Evolutionary conservation across 495 filamentous ascomycete species (phyloP).

Genomic region (Xylaria venustula): DNA sequence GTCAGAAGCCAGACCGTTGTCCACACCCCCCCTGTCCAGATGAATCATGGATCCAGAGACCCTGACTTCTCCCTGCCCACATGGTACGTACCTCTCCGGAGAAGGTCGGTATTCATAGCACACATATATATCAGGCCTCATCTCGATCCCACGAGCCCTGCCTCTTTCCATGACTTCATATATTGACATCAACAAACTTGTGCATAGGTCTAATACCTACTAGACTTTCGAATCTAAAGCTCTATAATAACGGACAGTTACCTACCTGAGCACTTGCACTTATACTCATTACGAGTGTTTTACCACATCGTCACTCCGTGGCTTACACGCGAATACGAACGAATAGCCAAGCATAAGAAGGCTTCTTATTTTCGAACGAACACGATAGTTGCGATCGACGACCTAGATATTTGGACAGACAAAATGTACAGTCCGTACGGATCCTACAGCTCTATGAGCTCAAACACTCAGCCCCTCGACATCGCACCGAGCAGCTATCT

Average conservation of each 20-base stretch:
- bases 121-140: slow-evolving; percentile 16
- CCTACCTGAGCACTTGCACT: background rate
- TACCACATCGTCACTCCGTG: background rate
- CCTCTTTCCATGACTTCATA: slow-evolving; percentile 2
- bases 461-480: slow-evolving; percentile 50
- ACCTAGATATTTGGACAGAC: background rate
- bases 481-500: slow-evolving; percentile 46
- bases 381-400: slow-evolving; percentile 12
- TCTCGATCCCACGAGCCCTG: slow-evolving; percentile 12
- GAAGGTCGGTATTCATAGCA: background rate
- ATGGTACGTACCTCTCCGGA: slow-evolving; percentile 5
- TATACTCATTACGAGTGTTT: background rate
- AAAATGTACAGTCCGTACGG: slow-evolving; percentile 49
- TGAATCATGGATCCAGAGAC: slow-evolving; percentile 25
- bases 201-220: background rate
- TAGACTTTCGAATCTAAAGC: background rate
- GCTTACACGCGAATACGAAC: background rate
- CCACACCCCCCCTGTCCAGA: slow-evolving; percentile 24
- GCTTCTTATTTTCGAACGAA: background rate
- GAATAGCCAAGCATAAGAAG: background rate
- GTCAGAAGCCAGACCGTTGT: slow-evolving; percentile 27
- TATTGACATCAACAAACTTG: slow-evolving; percentile 5
- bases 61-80: slow-evolving; percentile 4
- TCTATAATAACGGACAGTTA: background rate
- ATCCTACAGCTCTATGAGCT: slow-evolving; percentile 42